Percentiles rank a stretch among this genome's conserved stretches.
phyloP scores from a whole-genome alignment of 495 filamentous ascomycete genomes.

The Hypoxylon fuscum region DNA sequence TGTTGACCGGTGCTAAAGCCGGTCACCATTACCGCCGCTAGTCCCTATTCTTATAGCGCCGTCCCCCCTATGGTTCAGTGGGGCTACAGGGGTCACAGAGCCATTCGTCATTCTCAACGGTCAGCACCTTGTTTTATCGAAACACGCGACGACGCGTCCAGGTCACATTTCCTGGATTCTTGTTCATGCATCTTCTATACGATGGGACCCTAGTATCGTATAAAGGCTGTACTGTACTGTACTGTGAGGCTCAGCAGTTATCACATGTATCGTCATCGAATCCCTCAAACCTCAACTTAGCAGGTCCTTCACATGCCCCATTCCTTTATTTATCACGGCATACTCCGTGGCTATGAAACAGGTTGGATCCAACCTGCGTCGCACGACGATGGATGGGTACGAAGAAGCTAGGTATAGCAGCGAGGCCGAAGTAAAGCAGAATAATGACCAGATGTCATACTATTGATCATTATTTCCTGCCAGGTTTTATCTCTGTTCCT shows the following conservation, averaged over 20 bases:
- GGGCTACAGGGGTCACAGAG: conserved; percentile 4
- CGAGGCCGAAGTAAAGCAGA: background rate
- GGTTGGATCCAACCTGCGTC: conserved; percentile 2
- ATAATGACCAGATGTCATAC: conserved; percentile 4
- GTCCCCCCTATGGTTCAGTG: background rate
- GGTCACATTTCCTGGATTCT: conserved; percentile 11
- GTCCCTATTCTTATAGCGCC: conserved; percentile 1
- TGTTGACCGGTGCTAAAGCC: conserved; percentile 3
- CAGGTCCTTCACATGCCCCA: too few relatives aligned
- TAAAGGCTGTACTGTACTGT: background rate
- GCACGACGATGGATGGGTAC: too few relatives aligned
- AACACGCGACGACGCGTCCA: conserved; percentile 15
- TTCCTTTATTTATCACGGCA: background rate
- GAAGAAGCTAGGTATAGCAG: background rate
- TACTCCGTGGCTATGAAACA: conserved; percentile 13
- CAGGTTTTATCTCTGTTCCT: conserved; percentile 10
- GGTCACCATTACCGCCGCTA: conserved; percentile 4
- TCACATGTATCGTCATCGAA: background rate
- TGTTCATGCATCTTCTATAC: background rate
- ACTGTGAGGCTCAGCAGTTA: too few relatives aligned
- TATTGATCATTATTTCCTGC: conserved; percentile 6
- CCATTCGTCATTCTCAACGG: conserved; percentile 13
- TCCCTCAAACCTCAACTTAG: too few relatives aligned
- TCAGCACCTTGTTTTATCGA: background rate
- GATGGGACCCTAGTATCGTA: background rate